Base-by-base conservation (phyloP, 2,329 filamentous ascomycete species). In the Trichoderma oligosporum region DNA sequence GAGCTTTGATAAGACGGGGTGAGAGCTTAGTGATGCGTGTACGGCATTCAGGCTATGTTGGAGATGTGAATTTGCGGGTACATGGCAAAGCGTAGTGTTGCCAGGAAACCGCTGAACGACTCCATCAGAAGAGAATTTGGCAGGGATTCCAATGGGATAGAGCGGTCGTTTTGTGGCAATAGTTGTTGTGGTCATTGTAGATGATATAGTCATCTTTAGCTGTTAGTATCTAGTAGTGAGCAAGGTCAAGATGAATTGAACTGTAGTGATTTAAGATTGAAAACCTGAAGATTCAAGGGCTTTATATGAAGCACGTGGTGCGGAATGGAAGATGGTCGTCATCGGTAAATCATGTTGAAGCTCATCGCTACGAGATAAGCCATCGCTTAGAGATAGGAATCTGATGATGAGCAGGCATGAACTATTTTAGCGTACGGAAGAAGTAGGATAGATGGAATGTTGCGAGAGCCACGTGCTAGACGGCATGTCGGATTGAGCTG, bases 21-120 rank as follows among this genome's bases (percentile, higher is more conserved):
- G 62, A 11, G 60, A 31, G 7, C 36, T 54, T 7, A 65, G 46
- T 11, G 58, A 46, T 6, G 60, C 58, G 60, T 65, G 54, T 14
- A 63, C 42, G 20, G 20, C 35, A 31, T 42, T 61, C 9, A 65
- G 9, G 35, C 46, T 58, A 1, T 59, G 57, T 12, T 41, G 31
- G 18, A 63, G 59, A 3, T 52, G 54, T 11, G 62, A 61, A 22
- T 49, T 33, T 9, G 38, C 11, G 16, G 61, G 46, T 4, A 61
- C 42, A 51, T 64, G 63, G 48, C 62, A 63, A 18, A 63, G n/a
- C 0, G 58, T 61, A 1, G 61, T 63, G 57, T 62, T 63, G 41
- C 62, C 62, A 7, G 61, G 49, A 38, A 58, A 63, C n/a, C 54
- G 44, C 41, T 61, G 61, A 20, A 56, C 57, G 4, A 47, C 48